These are phyloP conservation scores for Colletotrichum destructivum DNA, from an alignment of 2,329 filamentous ascomycete species.

Conservation along the genomic window DNA sequence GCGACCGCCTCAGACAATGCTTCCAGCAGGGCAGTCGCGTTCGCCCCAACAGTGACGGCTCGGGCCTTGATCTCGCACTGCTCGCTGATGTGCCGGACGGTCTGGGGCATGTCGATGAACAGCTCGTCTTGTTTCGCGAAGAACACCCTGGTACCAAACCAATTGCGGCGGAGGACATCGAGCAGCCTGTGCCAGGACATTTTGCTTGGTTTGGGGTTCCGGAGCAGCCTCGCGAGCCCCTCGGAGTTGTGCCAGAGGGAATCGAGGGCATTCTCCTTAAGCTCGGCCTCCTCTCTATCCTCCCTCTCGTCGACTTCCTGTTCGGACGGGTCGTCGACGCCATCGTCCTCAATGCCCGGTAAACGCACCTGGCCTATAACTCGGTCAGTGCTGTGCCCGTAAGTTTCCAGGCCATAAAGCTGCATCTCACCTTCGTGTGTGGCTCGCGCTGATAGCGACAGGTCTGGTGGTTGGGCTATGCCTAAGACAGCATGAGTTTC, in stretches of 20 bases:
- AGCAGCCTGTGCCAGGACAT: conserved; percentile 25
- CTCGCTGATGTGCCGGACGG: conserved; percentile 21
- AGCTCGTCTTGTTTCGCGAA: conserved; percentile 45
- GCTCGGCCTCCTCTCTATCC: conserved; percentile 19
- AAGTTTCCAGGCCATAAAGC: background rate
- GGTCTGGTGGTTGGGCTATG: background rate
- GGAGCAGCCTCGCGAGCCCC: conserved; percentile 48
- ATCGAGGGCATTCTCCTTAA: conserved; percentile 43
- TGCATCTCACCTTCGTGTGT: background rate
- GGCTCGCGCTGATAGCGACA: conserved; percentile 4
- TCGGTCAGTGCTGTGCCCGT: background rate
- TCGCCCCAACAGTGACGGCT: conserved; percentile 51
- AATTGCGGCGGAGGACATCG: conserved; percentile 43
- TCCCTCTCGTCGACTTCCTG: conserved; percentile 25
- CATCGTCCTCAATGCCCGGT: conserved; percentile 4
- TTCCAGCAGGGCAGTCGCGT: conserved; percentile 54
- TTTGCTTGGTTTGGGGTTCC: conserved; percentile 22
- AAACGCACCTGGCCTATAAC: background rate
- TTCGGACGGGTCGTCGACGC: conserved; percentile 11
- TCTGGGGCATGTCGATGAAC: conserved; percentile 49
- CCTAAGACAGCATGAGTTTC: conserved; percentile 20
- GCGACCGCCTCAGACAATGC: conserved; percentile 37
- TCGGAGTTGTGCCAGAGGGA: conserved; percentile 48
- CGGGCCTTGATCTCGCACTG: conserved; percentile 10
- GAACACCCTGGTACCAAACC: conserved; percentile 46